Base-by-base conservation (phyloP, 139 green algal species). In the Chlamydomonas asymmetrica region DNA sequence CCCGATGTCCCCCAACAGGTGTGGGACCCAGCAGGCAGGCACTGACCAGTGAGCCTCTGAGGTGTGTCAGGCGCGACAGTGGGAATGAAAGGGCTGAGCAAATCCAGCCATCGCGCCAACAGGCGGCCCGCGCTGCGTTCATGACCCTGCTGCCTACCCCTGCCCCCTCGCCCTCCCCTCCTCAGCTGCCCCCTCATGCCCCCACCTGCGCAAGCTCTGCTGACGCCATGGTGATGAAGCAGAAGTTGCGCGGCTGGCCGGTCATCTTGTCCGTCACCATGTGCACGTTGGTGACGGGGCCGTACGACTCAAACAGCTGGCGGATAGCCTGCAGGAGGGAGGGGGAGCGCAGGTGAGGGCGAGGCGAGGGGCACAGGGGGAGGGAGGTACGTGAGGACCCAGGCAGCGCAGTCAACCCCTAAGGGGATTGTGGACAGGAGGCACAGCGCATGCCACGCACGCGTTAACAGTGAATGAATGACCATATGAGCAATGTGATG, bases 251-350 rank as follows among this genome's bases (percentile, higher is more conserved):
- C 27, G 23, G 75, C 39, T 69, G 60, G 9, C 83, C 83, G 0
- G 80, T 89, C 7, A 80, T 75, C 16, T 76, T 63, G 75, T 91
- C 83, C 2, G 69, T 86, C 57, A 91, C 86, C 54, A 89, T 75
- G 32, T 80, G 80, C 40, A 88, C 74, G 45, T 91, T 82, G 41
- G 56, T 32, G 3, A 83, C 56, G 34, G 39, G 35, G 9, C 81
- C 85, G 37, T 82, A 84, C 7, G 52, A 34, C 78, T 90, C 86
- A 57, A 97, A 94, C 62, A 97, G 56, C 22, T 69, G 65, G 37
- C 80, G 68, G 41, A 95, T 78, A 6, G 73, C 65, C 63, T 93
- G 88, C 2, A 73, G 81, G 29, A 85, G 49, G 54, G 40, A 68
- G n/a, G 78, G 62, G 3, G 88, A 16, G 32, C 25, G n/a, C 37